Evolutionary conservation across 352 stramenopile genomes (phyloP), one percentile per base, ranked within the genome.

Genomic region (Phytophthora capsici): DNA sequence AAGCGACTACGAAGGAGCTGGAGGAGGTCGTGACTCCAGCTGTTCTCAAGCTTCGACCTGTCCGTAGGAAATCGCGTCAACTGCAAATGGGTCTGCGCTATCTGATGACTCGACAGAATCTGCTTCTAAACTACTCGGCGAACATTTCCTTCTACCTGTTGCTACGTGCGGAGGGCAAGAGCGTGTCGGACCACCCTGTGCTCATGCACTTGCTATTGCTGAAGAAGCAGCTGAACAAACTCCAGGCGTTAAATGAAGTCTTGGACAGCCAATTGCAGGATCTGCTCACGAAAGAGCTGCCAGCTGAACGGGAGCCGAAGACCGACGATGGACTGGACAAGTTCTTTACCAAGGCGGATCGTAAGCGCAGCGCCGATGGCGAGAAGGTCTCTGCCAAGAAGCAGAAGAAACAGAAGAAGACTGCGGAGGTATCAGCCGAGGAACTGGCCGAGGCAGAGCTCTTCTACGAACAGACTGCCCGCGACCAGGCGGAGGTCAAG

Each of bases 121-220:
- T 96, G 49, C 69, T 94, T 61, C 80, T 96, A 12, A 93, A 93
- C 67, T 96, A 96, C 73, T 75, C 84, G 22, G 69, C 80, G 36
- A 96, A 94, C 70, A 96, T 94, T 49, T 91, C 83, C 44, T 94
- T 96, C 59, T 96, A 96, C 67, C 57, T 96, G 67, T 63, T 94
- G 38, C 62, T 93, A 57, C 84, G 84, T 43, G 81, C 86, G 0
- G 82, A 95, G 63, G 87, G 87, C 38, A 95, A 95, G 66, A 86
- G 72, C 51, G 82, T 95, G 16, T 71, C 69, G 25, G 77, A 95
- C 60, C 87, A 95, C 45, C 87, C 85, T 2, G 87, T 95, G 32
- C 55, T 95, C 34, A 72, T 82, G 69, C 87, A 95, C 28, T 70
- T 95, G 56, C 70, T 95, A 43, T 43, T 75, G 19, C 56, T 94